Evolutionary conservation across 257 asterid species (phyloP), one percentile per base, ranked within the genome.

Genomic region (Nyctanthes arbortristis): DNA sequence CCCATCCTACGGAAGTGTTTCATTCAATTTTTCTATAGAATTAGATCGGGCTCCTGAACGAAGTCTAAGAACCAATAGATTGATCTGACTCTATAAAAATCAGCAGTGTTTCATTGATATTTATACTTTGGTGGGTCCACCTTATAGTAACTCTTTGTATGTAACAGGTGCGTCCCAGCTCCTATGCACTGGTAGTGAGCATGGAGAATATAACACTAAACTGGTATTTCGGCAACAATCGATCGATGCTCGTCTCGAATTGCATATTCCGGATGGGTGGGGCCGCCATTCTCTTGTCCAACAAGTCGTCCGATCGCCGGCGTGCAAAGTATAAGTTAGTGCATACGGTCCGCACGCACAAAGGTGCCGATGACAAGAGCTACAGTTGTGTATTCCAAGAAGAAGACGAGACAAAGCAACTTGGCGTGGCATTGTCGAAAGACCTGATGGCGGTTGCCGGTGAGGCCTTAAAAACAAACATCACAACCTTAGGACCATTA

Each of bases 211-310:
- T 84, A 31, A 82, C 96, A 24, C 83, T 82, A 0, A 87, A 89
- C 29, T 87, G 94, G 89, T 89, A 87, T 78, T 79, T 77, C 14
- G 96, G 96, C 28, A 87, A 83, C 87, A 73, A 89, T 35, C 74
- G 92, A 12, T 79, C 92, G 8, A 87, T 89, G 94, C 80, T 89
- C 0, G 84, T 89, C 65, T 74, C 94, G 1, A 89, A 87, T 35
- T 85, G 96, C 84, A 71, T 89, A 25, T 89, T 89, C 76, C 84
- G 96, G 0, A 81, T 83, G 87, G 96, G 95, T 6, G 95, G 96
- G 18, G 88, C 96, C 11, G 90, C 95, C 18, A 82, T 85, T 66
- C 83, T 89, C 67, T 80, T 89, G 12, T 87, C 94, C 1, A 89
- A 87, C 88, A 77, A 59, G 56, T 71, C 85, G 0, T 66, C 82